Conservation (phyloP, 2,329 filamentous ascomycete species). For the Pleoardoris graminearum region DNA sequence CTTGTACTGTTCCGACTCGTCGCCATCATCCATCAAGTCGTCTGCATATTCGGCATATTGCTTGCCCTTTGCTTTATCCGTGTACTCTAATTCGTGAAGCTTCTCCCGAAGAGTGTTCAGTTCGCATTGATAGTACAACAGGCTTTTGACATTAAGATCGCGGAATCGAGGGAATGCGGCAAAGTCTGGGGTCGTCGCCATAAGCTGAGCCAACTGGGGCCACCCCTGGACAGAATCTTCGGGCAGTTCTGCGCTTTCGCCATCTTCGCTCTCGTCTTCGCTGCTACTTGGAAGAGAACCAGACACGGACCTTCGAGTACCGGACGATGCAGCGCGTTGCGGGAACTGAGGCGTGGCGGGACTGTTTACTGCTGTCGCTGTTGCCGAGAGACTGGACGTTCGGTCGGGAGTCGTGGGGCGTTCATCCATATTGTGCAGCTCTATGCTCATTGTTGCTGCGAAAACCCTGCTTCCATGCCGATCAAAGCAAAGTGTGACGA, state of each 20-base stretch:
- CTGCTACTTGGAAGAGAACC: background rate
- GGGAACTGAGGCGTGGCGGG: background rate
- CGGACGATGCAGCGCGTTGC: background rate
- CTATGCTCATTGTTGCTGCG: background rate
- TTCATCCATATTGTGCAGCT: background rate
- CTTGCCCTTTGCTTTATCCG: background rate
- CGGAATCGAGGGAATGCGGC: slow-evolving; percentile 5
- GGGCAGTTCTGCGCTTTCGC: background rate
- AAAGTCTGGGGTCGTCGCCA: slow-evolving; percentile 10
- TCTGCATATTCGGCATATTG: slow-evolving; percentile 2
- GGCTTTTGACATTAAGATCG: slow-evolving; percentile 17
- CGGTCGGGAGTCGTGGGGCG: background rate
- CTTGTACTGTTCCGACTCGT: slow-evolving; percentile 12
- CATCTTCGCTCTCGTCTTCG: background rate
- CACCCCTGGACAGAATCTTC: slow-evolving; percentile 10
- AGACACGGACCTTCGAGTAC: background rate
- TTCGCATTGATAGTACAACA: slow-evolving; percentile 17
- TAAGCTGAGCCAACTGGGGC: slow-evolving; percentile 14
- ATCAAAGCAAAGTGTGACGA: background rate
- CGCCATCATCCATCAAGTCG: background rate
- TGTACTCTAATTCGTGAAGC: slow-evolving; percentile 9
- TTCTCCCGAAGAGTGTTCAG: slow-evolving; percentile 3
- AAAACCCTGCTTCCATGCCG: background rate
- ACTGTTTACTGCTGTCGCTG: background rate
- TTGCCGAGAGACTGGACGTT: background rate